These are phyloP conservation scores for Crotalaria pallida DNA, from an alignment of 306 rosid species.

Conservation along the genomic window DNA sequence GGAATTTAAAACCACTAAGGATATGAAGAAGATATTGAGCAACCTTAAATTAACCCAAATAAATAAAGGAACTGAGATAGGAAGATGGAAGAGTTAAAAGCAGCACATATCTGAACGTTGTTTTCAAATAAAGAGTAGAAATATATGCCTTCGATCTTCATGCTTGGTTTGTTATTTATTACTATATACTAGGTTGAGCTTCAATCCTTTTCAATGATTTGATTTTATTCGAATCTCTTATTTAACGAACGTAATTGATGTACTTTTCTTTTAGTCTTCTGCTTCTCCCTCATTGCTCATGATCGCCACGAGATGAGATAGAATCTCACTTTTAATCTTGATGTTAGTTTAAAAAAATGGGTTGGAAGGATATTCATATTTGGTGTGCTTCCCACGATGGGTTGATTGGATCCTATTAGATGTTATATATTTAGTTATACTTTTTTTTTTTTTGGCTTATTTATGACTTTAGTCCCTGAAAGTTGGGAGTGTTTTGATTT, in stretches of 20 bases:
- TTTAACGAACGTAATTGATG: not conserved
- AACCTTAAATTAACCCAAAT: slow-evolving; percentile 3
- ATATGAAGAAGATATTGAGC: not conserved
- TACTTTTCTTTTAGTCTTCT: not conserved
- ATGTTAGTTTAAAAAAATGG: not conserved
- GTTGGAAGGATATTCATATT: not conserved
- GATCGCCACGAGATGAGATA: not conserved
- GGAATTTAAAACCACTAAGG: not conserved
- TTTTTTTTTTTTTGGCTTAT: too few relatives aligned
- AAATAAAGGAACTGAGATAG: not conserved
- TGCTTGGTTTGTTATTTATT: slow-evolving; percentile 12
- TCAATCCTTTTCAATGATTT: not conserved
- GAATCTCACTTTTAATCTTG: not conserved
- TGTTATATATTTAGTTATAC: not conserved
- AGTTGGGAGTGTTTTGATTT: too few relatives aligned
- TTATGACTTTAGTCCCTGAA: too few relatives aligned
- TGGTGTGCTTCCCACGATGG: not conserved
- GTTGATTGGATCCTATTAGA: not conserved
- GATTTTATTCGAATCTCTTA: not conserved
- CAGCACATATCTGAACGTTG: too few relatives aligned
- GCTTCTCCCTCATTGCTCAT: not conserved
- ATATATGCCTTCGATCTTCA: too few relatives aligned
- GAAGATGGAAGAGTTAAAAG: not conserved
- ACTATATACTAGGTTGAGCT: not conserved
- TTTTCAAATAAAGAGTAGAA: too few relatives aligned